phyloP scores from a whole-genome alignment of 441 rosid genomes.

The Corymbia citriodora region DNA sequence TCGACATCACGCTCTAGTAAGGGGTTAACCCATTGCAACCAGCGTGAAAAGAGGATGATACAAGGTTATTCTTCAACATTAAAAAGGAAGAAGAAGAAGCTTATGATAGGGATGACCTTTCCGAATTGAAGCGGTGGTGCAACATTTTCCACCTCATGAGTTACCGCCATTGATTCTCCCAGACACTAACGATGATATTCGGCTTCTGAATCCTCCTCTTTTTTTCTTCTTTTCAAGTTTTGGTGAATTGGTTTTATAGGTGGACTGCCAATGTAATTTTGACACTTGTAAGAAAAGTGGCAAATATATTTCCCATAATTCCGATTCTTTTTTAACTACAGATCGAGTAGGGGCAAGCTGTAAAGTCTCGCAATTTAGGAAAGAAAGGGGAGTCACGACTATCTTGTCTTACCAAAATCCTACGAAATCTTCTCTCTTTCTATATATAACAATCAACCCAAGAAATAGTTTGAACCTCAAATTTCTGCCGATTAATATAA shows the following conservation, averaged over 20 bases:
- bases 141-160: neutral
- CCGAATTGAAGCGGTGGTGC: neutral
- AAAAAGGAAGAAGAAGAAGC: neutral
- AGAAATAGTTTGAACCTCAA: too few relatives aligned
- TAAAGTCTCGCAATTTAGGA: neutral
- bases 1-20: neutral
- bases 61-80: neutral
- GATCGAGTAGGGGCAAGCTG: too few relatives aligned
- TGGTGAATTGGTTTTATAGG: neutral
- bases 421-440: too few relatives aligned
- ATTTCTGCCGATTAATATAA: too few relatives aligned
- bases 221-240: neutral
- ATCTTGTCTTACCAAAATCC: too few relatives aligned
- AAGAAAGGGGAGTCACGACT: too few relatives aligned
- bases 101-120: neutral
- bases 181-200: neutral
- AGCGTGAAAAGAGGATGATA: neutral
- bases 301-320: neutral
- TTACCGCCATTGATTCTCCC: neutral
- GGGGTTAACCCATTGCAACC: neutral
- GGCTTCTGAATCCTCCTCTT: neutral
- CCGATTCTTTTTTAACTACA: neutral
- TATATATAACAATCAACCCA: too few relatives aligned
- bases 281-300: neutral
- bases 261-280: neutral